phyloP scores from a whole-genome alignment of 2,329 filamentous ascomycete species.

The Aspergillus fumigatus region DNA sequence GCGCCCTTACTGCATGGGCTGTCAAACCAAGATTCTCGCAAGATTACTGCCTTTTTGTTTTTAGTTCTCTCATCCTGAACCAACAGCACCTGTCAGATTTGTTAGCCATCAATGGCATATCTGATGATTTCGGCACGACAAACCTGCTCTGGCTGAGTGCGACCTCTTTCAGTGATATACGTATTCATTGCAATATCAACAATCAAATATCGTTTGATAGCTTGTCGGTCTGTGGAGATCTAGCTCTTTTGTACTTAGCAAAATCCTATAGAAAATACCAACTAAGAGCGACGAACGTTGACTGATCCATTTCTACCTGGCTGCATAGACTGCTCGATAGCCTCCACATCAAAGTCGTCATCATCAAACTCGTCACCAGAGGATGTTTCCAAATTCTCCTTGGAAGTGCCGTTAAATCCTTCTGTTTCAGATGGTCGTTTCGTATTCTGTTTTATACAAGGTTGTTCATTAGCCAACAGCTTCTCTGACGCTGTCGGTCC shows the following conservation, averaged over 20 bases:
- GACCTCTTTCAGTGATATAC: constrained; percentile 61
- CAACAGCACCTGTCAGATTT: constrained; percentile 60
- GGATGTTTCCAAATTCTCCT: constrained; percentile 32
- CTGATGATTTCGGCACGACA: constrained; percentile 14
- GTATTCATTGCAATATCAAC: constrained; percentile 66
- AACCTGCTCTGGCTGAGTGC: constrained; percentile 67
- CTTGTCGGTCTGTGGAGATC: constrained; percentile 58
- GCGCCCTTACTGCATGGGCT: constrained; percentile 69
- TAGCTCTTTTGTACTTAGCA: constrained; percentile 66
- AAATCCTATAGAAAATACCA: constrained; percentile 27
- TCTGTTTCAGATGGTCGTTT: constrained; percentile 2
- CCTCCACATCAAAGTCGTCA: constrained; percentile 57
- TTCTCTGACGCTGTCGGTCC: constrained; percentile 8
- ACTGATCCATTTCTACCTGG: constrained; percentile 69
- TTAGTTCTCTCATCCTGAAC: constrained; percentile 74
- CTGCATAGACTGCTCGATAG: constrained; percentile 57
- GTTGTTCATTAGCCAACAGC: constrained; percentile 15
- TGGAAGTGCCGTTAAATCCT: background rate
- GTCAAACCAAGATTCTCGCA: constrained; percentile 83
- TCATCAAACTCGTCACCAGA: constrained; percentile 70
- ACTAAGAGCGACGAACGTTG: constrained; percentile 53
- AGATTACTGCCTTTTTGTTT: constrained; percentile 61
- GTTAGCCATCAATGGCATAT: constrained; percentile 16
- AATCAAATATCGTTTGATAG: constrained; percentile 83
- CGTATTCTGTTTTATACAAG: constrained; percentile 2